These are phyloP conservation scores for Chalciporus pseudorubinellus DNA, from an alignment of 768 basidiomycete species.

Conservation along the genomic window DNA sequence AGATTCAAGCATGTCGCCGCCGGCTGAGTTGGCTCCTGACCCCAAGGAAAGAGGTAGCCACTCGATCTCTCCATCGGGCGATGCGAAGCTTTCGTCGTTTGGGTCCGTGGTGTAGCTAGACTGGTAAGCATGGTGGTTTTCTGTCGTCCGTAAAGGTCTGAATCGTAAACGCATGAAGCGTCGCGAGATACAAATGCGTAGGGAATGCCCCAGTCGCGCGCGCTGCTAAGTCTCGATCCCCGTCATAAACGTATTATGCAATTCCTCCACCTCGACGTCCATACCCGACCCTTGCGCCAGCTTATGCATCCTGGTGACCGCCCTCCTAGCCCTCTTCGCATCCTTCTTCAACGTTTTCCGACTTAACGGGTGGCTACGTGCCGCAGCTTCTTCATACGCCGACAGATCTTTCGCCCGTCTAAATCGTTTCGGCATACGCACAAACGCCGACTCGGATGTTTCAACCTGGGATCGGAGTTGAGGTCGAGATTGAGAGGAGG, in stretches of 20 bases:
- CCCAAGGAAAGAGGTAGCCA: too few species aligned
- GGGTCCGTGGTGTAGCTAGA: too few species aligned
- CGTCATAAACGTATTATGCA: conserved; percentile 25
- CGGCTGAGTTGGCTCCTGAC: too few species aligned
- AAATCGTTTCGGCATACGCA: conserved; percentile 53
- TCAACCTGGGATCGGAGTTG: background rate
- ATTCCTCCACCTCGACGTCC: conserved; percentile 15
- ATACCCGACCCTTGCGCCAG: conserved; percentile 20
- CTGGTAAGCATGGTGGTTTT: too few species aligned
- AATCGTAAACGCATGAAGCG: too few species aligned
- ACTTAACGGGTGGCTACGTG: conserved; percentile 44
- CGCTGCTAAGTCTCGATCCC: conserved; percentile 15
- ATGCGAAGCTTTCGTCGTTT: too few species aligned
- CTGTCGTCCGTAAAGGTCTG: too few species aligned
- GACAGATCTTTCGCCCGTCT: conserved; percentile 55
- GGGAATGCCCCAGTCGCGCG: background rate
- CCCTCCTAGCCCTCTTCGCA: conserved; percentile 59
- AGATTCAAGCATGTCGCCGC: too few species aligned
- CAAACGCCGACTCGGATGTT: background rate
- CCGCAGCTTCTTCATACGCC: conserved; percentile 50
- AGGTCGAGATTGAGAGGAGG: background rate
- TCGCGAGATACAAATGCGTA: too few species aligned
- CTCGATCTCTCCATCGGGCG: too few species aligned
- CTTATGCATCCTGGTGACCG: conserved; percentile 34
- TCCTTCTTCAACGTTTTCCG: conserved; percentile 60